These are phyloP conservation scores for Chaetothyriales sp. DNA, from an alignment of 2,329 filamentous ascomycete species.

Conservation along the genomic window DNA sequence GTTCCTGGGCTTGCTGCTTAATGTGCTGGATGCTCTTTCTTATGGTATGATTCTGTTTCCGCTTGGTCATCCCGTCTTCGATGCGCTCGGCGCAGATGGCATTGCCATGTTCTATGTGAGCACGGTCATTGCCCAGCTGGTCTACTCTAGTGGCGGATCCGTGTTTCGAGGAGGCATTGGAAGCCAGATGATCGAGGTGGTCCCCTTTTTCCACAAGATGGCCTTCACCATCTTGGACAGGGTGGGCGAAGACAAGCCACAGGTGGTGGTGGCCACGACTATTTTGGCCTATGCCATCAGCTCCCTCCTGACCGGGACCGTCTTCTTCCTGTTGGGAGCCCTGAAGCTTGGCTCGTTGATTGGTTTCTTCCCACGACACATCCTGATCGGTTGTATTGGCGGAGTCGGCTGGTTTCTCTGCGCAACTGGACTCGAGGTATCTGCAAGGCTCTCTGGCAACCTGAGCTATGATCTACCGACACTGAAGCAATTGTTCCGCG, in stretches of 20 bases:
- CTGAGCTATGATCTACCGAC: conserved; percentile 69
- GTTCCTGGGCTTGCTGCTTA: conserved; percentile 72
- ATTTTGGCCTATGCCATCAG: conserved; percentile 84
- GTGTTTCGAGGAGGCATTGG: conserved; percentile 83
- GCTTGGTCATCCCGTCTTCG: conserved; percentile 71
- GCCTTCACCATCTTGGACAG: conserved; percentile 67
- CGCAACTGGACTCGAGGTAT: conserved; percentile 83
- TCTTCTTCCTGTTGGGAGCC: conserved; percentile 81
- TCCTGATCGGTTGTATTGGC: conserved; percentile 91
- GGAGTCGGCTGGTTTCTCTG: conserved; percentile 93
- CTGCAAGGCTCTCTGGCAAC: conserved; percentile 70
- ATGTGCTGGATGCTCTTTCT: conserved; percentile 84
- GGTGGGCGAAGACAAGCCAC: conserved; percentile 65
- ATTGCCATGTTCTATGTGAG: conserved; percentile 99
- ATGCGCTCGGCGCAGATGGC: conserved; percentile 72
- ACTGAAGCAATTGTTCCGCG: conserved; percentile 54
- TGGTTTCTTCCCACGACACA: conserved; percentile 91
- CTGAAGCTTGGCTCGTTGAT: conserved; percentile 84
- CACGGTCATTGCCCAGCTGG: conserved; percentile 83
- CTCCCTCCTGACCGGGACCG: conserved; percentile 74
- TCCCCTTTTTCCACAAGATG: conserved; percentile 99
- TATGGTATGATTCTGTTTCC: conserved; percentile 97
- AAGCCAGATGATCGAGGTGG: conserved; percentile 96
- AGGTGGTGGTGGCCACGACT: conserved; percentile 83
- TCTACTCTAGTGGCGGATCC: conserved; percentile 71